Percentiles rank a stretch among this genome's conserved stretches.
These are phyloP conservation scores for Cucurbita ficifolia DNA, from an alignment of 306 rosid species.

Conservation along the genomic window DNA sequence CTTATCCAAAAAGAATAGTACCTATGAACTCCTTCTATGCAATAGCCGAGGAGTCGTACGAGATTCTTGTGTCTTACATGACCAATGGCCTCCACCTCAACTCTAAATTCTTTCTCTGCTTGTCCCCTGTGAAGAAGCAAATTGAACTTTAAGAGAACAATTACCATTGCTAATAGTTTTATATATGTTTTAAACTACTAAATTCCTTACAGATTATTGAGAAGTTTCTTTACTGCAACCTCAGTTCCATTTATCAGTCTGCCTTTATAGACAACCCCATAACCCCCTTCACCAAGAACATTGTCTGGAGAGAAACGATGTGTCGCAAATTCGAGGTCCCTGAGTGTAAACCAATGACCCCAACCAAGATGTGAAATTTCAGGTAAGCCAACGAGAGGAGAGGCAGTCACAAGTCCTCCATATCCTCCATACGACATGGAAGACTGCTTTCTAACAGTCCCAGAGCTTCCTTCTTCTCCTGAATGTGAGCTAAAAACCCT, in stretches of 20 bases:
- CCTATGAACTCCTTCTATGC: slow-evolving; percentile 93
- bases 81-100: slow-evolving; percentile 98
- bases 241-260: slow-evolving; percentile 73
- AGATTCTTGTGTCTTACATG: slow-evolving; percentile 95
- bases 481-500: slow-evolving; percentile 67
- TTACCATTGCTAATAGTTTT: background rate
- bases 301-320: slow-evolving; percentile 48
- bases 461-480: slow-evolving; percentile 83
- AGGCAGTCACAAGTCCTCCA: slow-evolving; percentile 57
- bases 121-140: slow-evolving; percentile 59
- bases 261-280: slow-evolving; percentile 87
- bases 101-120: slow-evolving; percentile 96
- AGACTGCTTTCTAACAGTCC: slow-evolving; percentile 44
- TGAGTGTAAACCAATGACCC: slow-evolving; percentile 99
- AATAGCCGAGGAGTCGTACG: slow-evolving; percentile 81
- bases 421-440: slow-evolving; percentile 38
- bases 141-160: background rate
- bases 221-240: slow-evolving; percentile 93
- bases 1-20: slow-evolving; percentile 2
- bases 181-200: slow-evolving; percentile 7
- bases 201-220: slow-evolving; percentile 74
- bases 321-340: slow-evolving; percentile 80
- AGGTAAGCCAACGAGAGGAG: slow-evolving; percentile 81
- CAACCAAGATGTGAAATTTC: slow-evolving; percentile 95
- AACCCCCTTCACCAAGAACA: slow-evolving; percentile 92